Base-by-base conservation (phyloP, 345 rosid genomes). In the Eucalyptus polyanthemos region DNA sequence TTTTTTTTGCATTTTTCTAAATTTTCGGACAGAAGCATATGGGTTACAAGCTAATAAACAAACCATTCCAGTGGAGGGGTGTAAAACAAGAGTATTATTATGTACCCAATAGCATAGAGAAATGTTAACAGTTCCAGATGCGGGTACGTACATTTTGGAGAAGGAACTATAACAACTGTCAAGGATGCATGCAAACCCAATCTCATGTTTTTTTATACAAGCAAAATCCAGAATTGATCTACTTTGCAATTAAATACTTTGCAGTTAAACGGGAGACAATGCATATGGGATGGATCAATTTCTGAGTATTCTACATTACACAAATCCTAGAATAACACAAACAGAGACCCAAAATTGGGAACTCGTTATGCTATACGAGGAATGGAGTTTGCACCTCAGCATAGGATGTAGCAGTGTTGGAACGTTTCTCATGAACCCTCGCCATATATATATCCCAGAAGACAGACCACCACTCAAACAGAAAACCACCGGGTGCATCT, bases 381-480 rank as follows among this genome's bases (percentile, higher is more conserved):
- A 11, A 76, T 37, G 90, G 29, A 86, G 86, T 44, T 91, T 91
- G 21, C 47, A 96, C 97, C 95, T 93, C 94, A 9, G 92, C 91
- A 88, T 93, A 94, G 86, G 97, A 92, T 89, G 97, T 92, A 50
- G 95, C 96, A 88, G 91, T 76, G 60, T 96, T 95, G 7, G 96
- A 93, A 89, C 92, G 94, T 93, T 93, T 93, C 91, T 95, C 93
- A 58, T 92, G 92, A 85, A 94, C 91, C 92, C 96, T 92, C 4
- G 97, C 92, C 87, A 93, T 93, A 89, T 94, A 96, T 34, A 94
- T 91, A 85, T 96, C 98, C 98, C 98, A 96, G 89, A 95, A 95
- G 86, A 96, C 96, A 88, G 97, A 95, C 98, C 98, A 96, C 98
- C 98, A 95, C 88, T 96, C 98, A 9, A 94, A 93, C 17, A 96